Conservation (phyloP, 2,329 filamentous ascomycete species). For the Ophiocordyceps polyrhachis-furcata region DNA sequence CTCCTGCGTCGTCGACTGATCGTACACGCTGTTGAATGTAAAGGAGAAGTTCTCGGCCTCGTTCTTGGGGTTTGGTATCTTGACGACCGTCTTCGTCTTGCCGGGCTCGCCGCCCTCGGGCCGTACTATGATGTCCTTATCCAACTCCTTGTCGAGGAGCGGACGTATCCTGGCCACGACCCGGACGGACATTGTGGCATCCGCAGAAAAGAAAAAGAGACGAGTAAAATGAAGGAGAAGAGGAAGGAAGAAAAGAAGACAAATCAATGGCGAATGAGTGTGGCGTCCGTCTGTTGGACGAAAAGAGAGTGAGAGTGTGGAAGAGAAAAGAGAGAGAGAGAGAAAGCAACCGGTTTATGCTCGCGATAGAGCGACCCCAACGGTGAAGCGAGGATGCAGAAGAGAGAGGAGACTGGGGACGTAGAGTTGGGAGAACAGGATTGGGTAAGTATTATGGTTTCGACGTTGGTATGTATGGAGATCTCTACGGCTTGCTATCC, state of each 20-base stretch:
- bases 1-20: conserved; percentile 62
- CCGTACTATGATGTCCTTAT: conserved; percentile 71
- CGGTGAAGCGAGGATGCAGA: too few species aligned
- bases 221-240: neutral
- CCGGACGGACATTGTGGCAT: conserved; percentile 42
- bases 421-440: neutral
- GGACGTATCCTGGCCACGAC: conserved; percentile 86
- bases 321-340: neutral
- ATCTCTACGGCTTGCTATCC: too few species aligned
- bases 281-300: neutral
- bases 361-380: too few species aligned
- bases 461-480: too few species aligned
- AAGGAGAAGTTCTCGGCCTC: conserved; percentile 82
- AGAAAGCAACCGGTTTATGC: too few species aligned
- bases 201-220: conserved; percentile 1
- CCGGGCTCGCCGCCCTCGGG: conserved; percentile 43
- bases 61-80: conserved; percentile 89
- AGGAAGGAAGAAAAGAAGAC: neutral
- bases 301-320: neutral
- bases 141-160: conserved; percentile 66
- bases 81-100: conserved; percentile 49
- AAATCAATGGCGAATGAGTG: neutral
- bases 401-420: too few species aligned
- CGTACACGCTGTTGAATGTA: conserved; percentile 86
- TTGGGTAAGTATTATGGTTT: neutral